These are phyloP conservation scores for Aphelidium insulamus DNA, from an alignment of 371 early-diverging fungal species.

Conservation along the genomic window DNA sequence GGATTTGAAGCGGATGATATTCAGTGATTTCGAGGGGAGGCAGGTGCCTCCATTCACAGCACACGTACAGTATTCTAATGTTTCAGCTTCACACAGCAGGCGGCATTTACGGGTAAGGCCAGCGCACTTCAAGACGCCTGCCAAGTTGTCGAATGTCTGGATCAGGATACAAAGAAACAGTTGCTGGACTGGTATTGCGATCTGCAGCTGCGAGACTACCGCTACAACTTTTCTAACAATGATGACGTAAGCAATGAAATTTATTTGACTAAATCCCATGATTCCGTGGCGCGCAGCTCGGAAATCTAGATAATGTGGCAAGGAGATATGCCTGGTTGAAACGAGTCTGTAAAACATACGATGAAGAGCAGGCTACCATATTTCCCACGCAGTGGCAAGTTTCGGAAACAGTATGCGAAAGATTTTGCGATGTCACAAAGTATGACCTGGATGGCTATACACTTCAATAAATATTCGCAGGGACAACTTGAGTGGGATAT, in stretches of 20 bases:
- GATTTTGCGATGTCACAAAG: slow-evolving; percentile 63
- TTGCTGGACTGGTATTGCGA: slow-evolving; percentile 57
- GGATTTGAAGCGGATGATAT: slow-evolving; percentile 39
- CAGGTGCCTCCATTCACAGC: slow-evolving; percentile 4
- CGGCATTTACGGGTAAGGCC: slow-evolving; percentile 21
- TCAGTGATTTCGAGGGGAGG: slow-evolving; percentile 47
- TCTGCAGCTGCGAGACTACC: slow-evolving; percentile 60
- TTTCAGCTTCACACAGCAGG: slow-evolving; percentile 22
- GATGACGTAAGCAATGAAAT: slow-evolving; percentile 32
- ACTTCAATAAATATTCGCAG: background rate
- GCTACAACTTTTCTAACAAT: slow-evolving; percentile 44
- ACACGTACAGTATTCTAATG: background rate
- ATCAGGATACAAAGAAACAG: slow-evolving; percentile 22
- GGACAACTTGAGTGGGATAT: slow-evolving; percentile 15
- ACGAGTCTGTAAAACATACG: slow-evolving; percentile 51
- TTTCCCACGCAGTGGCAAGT: slow-evolving; percentile 66
- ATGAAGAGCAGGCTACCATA: slow-evolving; percentile 55
- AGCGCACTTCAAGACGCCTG: slow-evolving; percentile 45
- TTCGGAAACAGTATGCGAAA: slow-evolving; percentile 36
- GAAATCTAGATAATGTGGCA: slow-evolving; percentile 58
- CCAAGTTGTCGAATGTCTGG: slow-evolving; percentile 45
- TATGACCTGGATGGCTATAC: slow-evolving; percentile 7
- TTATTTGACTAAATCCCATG: background rate
- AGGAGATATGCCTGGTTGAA: slow-evolving; percentile 84
- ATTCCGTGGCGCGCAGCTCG: slow-evolving; percentile 16